Evolutionary conservation across 2,329 filamentous ascomycete species (phyloP).

Genomic region (Amesomyces nigricolor): DNA sequence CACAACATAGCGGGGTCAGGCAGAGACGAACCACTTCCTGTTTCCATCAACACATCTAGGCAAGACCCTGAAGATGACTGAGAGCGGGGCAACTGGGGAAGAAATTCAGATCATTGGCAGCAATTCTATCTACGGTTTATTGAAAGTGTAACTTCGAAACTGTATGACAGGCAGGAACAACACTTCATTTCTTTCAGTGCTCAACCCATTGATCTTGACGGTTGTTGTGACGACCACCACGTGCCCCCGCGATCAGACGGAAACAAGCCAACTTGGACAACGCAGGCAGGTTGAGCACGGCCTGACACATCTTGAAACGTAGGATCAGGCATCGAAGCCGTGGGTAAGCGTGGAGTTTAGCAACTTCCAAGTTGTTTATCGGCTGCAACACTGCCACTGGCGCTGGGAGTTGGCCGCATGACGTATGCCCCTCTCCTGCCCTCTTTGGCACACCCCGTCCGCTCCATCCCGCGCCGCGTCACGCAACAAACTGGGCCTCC

Average conservation of each 20-base stretch:
- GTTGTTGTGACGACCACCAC: too few species aligned
- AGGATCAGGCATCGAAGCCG: neutral
- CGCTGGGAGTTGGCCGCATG: conserved; percentile 18
- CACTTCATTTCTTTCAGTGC: too few species aligned
- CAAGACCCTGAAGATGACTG: too few species aligned
- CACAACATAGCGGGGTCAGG: conserved; percentile 1
- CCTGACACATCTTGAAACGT: neutral
- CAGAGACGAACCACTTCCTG: neutral
- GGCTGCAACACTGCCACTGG: neutral
- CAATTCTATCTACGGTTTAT: too few species aligned
- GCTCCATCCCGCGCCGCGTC: conserved; percentile 18
- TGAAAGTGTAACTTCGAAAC: too few species aligned
- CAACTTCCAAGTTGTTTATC: neutral
- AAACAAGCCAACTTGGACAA: too few species aligned
- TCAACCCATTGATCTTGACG: too few species aligned
- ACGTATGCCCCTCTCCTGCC: conserved; percentile 20
- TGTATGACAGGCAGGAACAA: too few species aligned
- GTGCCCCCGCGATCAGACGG: too few species aligned
- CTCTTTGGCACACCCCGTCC: neutral
- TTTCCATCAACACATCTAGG: too few species aligned
- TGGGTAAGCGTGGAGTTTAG: neutral
- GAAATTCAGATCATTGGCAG: too few species aligned
- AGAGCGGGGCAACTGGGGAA: too few species aligned
- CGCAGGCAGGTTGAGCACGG: neutral
- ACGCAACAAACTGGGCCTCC: conserved; percentile 15